Percentiles rank a stretch among this genome's conserved stretches.
These are phyloP conservation scores for Chalaropsis thielavioides DNA, from an alignment of 2,329 filamentous ascomycete genomes.

Conservation along the genomic window DNA sequence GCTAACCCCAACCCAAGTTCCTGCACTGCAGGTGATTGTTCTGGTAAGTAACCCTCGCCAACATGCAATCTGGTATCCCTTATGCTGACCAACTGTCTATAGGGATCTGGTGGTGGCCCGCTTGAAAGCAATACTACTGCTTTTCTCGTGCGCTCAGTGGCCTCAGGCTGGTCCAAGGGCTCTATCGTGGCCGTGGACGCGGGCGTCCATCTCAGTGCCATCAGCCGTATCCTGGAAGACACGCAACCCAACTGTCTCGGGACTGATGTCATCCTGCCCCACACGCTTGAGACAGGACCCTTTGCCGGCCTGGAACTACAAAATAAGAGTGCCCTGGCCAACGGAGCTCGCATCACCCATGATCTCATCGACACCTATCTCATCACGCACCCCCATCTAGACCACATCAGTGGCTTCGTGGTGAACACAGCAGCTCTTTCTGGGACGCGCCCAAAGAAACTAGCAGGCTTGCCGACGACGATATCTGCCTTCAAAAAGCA, in stretches of 20 bases:
- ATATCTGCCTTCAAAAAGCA: slow-evolving; percentile 84
- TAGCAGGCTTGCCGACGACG: slow-evolving; percentile 77
- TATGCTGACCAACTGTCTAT: slow-evolving; percentile 17
- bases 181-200: slow-evolving; percentile 89
- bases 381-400: slow-evolving; percentile 93
- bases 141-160: slow-evolving; percentile 70
- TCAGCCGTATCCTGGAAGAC: slow-evolving; percentile 62
- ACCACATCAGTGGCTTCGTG: slow-evolving; percentile 82
- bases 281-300: slow-evolving; percentile 51
- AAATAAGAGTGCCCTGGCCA: slow-evolving; percentile 51
- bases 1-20: slow-evolving; percentile 22
- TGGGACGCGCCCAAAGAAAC: slow-evolving; percentile 64
- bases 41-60: slow-evolving; percentile 42
- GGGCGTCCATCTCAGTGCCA: slow-evolving; percentile 75
- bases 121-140: slow-evolving; percentile 81
- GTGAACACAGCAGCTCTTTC: slow-evolving; percentile 84
- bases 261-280: slow-evolving; percentile 27
- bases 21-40: slow-evolving; percentile 59
- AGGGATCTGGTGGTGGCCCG: slow-evolving; percentile 85
- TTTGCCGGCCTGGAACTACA: slow-evolving; percentile 68
- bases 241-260: slow-evolving; percentile 30
- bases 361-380: slow-evolving; percentile 75
- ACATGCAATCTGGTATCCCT: neutral
- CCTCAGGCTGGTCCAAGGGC: slow-evolving; percentile 63
- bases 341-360: slow-evolving; percentile 66